These are phyloP conservation scores for Acmispon strigosus DNA, from an alignment of 306 rosid genomes.

Conservation along the genomic window DNA sequence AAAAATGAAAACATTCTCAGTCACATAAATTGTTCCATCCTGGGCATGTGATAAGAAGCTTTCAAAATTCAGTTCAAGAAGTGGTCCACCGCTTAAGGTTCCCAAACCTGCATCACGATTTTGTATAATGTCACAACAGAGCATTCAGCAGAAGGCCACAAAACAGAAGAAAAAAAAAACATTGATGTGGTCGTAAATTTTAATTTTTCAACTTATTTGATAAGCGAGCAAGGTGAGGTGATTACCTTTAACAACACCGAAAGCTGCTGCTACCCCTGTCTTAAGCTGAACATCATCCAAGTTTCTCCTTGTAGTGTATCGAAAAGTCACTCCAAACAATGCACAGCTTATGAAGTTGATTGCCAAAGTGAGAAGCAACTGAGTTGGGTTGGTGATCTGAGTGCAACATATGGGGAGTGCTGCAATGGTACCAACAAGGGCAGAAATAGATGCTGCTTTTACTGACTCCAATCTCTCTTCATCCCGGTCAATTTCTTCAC, in stretches of 20 bases:
- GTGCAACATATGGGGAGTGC: slow-evolving; percentile 56
- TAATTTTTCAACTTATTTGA: not conserved
- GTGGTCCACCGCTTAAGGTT: slow-evolving; percentile 47
- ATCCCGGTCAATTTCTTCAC: slow-evolving; percentile 39
- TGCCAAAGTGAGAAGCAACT: slow-evolving; percentile 54
- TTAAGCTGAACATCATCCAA: slow-evolving; percentile 73
- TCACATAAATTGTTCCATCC: slow-evolving; percentile 54
- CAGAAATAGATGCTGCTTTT: slow-evolving; percentile 66
- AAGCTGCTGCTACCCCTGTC: slow-evolving; percentile 80
- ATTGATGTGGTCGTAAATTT: not conserved
- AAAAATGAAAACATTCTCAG: slow-evolving; percentile 61
- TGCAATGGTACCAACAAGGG: slow-evolving; percentile 61
- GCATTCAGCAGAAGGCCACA: not conserved
- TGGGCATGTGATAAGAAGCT: slow-evolving; percentile 57
- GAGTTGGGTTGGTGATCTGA: slow-evolving; percentile 40
- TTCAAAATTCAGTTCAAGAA: slow-evolving; percentile 41
- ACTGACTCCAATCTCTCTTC: slow-evolving; percentile 70
- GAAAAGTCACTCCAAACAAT: slow-evolving; percentile 71
- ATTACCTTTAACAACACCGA: slow-evolving; percentile 83
- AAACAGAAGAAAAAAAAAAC: not conserved
- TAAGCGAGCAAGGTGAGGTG: not conserved
- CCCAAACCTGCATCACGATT: slow-evolving; percentile 63
- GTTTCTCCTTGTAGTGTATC: slow-evolving; percentile 69
- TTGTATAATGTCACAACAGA: not conserved
- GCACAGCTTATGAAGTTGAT: slow-evolving; percentile 65